Conservation (phyloP, 805 yeast genomes). For the Candida manassasensis region DNA sequence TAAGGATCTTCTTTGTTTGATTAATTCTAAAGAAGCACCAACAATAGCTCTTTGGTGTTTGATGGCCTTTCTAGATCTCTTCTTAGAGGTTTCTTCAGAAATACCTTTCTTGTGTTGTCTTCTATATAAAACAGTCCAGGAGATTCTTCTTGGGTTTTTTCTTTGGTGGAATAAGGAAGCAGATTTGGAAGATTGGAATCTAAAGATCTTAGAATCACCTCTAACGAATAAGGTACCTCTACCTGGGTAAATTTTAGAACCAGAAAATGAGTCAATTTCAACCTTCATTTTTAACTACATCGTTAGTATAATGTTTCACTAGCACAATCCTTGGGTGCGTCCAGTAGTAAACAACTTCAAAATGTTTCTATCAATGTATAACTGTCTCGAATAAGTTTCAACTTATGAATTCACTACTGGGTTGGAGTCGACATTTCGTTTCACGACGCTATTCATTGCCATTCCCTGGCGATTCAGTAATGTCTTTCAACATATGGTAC, state of each 20-base stretch:
- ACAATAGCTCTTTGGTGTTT: constrained; percentile 99
- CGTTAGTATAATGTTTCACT: no score
- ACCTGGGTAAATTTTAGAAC: constrained; percentile 99
- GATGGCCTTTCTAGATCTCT: constrained; percentile 95
- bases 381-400: no score
- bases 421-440: no score
- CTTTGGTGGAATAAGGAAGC: constrained; percentile 98
- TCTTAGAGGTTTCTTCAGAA: constrained; percentile 96
- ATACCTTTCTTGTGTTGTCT: constrained; percentile 99
- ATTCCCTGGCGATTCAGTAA: no score
- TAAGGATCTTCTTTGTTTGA: constrained; percentile 93
- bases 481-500: no score
- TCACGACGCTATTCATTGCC: no score
- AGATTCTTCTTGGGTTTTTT: constrained; percentile 99
- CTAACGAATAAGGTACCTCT: constrained; percentile 99
- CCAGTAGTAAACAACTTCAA: no score
- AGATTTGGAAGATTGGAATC: constrained; percentile 97
- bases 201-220: constrained; percentile 99
- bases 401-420: no score
- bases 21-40: constrained; percentile 98
- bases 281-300: constrained; percentile 74
- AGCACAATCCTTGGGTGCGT: no score
- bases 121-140: constrained; percentile 99
- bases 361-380: no score
- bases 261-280: constrained; percentile 99